Base-by-base conservation (phyloP, 148 eudicot species). In the Diospyros lotus region DNA sequence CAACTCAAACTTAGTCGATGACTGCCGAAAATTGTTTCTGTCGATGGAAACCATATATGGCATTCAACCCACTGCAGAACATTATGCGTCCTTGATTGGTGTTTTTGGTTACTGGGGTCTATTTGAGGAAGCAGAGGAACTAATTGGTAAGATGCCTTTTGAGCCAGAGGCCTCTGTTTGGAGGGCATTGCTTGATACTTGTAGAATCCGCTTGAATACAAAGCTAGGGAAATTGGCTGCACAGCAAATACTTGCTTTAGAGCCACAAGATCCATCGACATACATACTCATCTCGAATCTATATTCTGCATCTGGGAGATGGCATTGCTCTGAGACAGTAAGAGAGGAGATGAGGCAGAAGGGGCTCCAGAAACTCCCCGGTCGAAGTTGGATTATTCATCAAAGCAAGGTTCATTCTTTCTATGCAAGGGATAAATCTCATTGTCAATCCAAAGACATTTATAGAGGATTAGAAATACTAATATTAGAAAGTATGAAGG, bases 261-360 rank as follows among this genome's bases (percentile, higher is more conserved):
- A 87, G 75, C 98, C 98, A 39, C 72, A 81, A 53, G 90, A 92
- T 75, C 84, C 97, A 18, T 89, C 93, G 9, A 84, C 97, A 1
- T 90, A 67, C 76, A 82, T 90, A 48, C 91, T 95, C 14, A 65
- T 80, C 77, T 85, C 96, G 2, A 95, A 92, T 80, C 82, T 95
- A 66, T 87, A 85, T 65, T 89, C 98, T 48, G 90, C 90, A n/a
- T 89, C 98, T 38, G 91, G 96, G 66, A 84, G 91, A 84, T 95
- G 97, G 98, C 87, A 95, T 54, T 86, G 88, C 72, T 83, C 98
- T 45, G 97, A 95, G 68, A 65, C 63, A 40, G 80, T 86, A 14
- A 82, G 96, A 76, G 89, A 81, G 58, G 89, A 92, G 59, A 95
- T 95, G 98, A 82, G 80, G 77, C 77, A 56, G 58, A 89, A 82